phyloP scores from a whole-genome alignment of 345 rosid genomes.

The Arabidopsis suecica region DNA sequence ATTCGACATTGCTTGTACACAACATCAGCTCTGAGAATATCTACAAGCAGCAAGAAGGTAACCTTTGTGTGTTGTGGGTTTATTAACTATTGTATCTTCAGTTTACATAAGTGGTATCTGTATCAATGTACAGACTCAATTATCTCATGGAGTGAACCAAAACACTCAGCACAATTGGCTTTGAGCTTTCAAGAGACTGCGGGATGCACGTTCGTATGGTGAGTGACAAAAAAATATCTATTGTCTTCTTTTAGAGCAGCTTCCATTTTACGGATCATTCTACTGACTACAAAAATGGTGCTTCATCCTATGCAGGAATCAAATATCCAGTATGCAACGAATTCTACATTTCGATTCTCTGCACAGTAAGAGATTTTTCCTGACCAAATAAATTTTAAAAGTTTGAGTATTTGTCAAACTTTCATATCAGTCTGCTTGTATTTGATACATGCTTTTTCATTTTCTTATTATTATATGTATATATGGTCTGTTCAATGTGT shows the following conservation, averaged over 20 bases:
- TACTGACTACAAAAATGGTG: slow-evolving; percentile 32
- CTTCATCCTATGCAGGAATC: slow-evolving; percentile 51
- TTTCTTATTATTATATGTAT: not conserved
- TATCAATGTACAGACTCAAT: slow-evolving; percentile 64
- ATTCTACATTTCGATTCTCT: slow-evolving; percentile 68
- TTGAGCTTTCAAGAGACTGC: slow-evolving; percentile 88
- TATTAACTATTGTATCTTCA: not conserved
- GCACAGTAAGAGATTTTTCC: slow-evolving; percentile 65
- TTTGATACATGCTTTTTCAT: slow-evolving; percentile 1
- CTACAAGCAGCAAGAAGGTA: slow-evolving; percentile 93
- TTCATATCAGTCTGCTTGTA: slow-evolving; percentile 9
- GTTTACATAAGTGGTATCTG: slow-evolving; percentile 12
- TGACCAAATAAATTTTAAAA: not conserved
- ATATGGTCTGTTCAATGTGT: slow-evolving; percentile 1
- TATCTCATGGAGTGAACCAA: slow-evolving; percentile 96
- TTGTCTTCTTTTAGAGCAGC: not conserved
- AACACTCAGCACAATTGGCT: slow-evolving; percentile 71
- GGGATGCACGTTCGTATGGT: slow-evolving; percentile 83
- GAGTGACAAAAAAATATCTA: slow-evolving; percentile 3
- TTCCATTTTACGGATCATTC: slow-evolving; percentile 14
- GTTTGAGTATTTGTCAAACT: not conserved
- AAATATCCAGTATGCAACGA: slow-evolving; percentile 72
- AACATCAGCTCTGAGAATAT: slow-evolving; percentile 78
- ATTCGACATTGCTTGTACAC: slow-evolving; percentile 77
- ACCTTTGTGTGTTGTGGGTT: slow-evolving; percentile 21